phyloP scores from a whole-genome alignment of 306 rosid genomes.

The Aeschynomene evenia region DNA sequence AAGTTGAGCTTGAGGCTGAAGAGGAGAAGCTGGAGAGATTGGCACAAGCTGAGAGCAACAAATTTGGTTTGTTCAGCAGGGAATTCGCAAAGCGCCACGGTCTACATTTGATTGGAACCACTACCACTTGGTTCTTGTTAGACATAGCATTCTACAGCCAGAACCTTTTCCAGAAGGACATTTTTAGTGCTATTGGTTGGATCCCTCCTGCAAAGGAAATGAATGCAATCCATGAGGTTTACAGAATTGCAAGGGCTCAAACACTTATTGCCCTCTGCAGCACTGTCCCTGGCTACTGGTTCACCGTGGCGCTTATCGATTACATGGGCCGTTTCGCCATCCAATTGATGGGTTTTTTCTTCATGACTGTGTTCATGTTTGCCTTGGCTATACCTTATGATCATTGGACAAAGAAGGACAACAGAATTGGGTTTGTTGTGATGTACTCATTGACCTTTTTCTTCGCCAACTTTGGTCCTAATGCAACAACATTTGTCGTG shows the following conservation, averaged over 20 bases:
- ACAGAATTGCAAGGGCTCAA: slow-evolving; percentile 63
- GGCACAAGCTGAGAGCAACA: neutral
- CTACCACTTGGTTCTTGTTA: slow-evolving; percentile 63
- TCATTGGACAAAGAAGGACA: slow-evolving; percentile 50
- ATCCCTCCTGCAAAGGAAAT: slow-evolving; percentile 52
- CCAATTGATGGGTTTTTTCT: slow-evolving; percentile 76
- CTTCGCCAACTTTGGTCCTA: slow-evolving; percentile 85
- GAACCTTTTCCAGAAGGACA: slow-evolving; percentile 85
- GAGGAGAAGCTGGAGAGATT: slow-evolving; percentile 38
- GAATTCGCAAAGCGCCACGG: slow-evolving; percentile 60
- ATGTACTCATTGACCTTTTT: slow-evolving; percentile 73
- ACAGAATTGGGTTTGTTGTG: slow-evolving; percentile 53
- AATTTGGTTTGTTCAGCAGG: slow-evolving; percentile 53
- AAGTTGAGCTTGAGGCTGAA: slow-evolving; percentile 53
- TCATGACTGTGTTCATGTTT: slow-evolving; percentile 92
- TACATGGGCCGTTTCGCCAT: slow-evolving; percentile 62
- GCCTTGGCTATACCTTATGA: slow-evolving; percentile 75
- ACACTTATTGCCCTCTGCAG: slow-evolving; percentile 70
- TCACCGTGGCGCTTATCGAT: slow-evolving; percentile 64
- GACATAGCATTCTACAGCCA: slow-evolving; percentile 82
- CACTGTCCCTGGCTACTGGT: slow-evolving; percentile 88
- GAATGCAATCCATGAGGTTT: slow-evolving; percentile 72
- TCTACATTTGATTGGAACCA: slow-evolving; percentile 60
- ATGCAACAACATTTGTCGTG: slow-evolving; percentile 75
- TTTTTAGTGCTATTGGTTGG: slow-evolving; percentile 68